Evolutionary conservation across 2,329 filamentous ascomycete genomes (phyloP), one percentile per base, ranked within the genome.

Genomic region (Trichoderma sp.): DNA sequence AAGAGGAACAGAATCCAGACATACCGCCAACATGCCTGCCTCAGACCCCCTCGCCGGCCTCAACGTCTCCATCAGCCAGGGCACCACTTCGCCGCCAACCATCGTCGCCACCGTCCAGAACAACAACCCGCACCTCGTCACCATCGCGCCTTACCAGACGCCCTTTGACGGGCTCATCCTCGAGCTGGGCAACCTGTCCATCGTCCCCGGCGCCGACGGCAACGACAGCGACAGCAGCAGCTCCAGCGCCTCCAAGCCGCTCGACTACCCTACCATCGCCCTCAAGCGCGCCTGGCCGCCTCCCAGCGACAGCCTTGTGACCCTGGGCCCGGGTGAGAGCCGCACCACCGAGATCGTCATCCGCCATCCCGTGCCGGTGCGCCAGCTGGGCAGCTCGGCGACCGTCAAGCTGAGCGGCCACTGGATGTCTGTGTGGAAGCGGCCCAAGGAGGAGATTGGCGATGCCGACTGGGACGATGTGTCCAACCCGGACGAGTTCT

Each of bases 371-470:
- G 74, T 80, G 52, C 76, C 79, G 17, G 60, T 76, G 45, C 75
- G 74, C n/a, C 71, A 74, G 70, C 74, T 81, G 70, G 73, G 73
- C 25, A 60, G 67, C 8, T 75, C 70, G 63, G 73, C 74, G 7
- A 76, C 69, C 29, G 77, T 79, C 19, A 70, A 72, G 64, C 74
- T 76, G 63, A 72, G 73, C 61, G 80, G 80, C 5, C 68, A 71
- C 57, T 81, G 80, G 80, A 75, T 73, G 71, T 72, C 73, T 17
- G 79, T 80, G 13, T 80, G 79, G 78, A 71, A 72, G 7, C 67
- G 70, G 52, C 17, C 68, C 15, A 71, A 69, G 67, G 68, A 61
- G 71, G 72, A 71, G 52, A 45, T 73, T 15, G 69, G 66, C 27
- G 67, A 69, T n/a, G 56, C 67, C 13, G 70, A 69, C 17, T 56